Conservation (phyloP, 2,329 filamentous ascomycete species). For the Cytospora mali region DNA sequence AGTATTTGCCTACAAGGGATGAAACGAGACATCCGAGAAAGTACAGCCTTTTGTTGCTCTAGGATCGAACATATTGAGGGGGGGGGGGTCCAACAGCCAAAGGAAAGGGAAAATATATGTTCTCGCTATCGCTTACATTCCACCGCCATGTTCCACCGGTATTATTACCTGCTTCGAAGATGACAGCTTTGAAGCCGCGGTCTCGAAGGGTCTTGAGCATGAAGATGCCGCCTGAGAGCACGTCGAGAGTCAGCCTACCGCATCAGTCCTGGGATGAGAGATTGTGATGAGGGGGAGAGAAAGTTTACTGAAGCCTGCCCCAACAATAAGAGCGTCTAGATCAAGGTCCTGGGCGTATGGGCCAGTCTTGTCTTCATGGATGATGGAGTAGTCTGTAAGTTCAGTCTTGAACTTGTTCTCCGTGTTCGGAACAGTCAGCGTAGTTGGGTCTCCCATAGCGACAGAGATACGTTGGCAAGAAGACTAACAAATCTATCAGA, state of each 20-base stretch:
- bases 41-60: too few species aligned
- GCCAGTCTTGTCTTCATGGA: constrained; percentile 37
- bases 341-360: constrained; percentile 48
- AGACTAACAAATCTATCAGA: background rate
- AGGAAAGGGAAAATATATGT: too few species aligned
- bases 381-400: constrained; percentile 42
- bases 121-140: too few species aligned
- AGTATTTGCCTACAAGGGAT: too few species aligned
- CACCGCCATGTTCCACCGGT: constrained; percentile 58
- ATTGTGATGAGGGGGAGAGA: background rate
- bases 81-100: too few species aligned
- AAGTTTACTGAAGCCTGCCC: constrained; percentile 46
- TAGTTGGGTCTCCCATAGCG: constrained; percentile 31
- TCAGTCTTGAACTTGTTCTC: constrained; percentile 46
- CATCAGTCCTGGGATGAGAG: background rate
- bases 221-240: constrained; percentile 46
- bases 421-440: background rate
- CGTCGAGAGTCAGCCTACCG: background rate
- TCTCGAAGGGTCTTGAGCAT: constrained; percentile 56
- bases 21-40: too few species aligned
- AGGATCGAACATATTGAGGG: too few species aligned
- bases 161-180: constrained; percentile 56
- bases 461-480: background rate
- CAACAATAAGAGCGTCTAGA: constrained; percentile 48
- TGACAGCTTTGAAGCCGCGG: constrained; percentile 48